Evolutionary conservation across 2,329 filamentous ascomycete species (phyloP).

Genomic region (Cadophora sp.): DNA sequence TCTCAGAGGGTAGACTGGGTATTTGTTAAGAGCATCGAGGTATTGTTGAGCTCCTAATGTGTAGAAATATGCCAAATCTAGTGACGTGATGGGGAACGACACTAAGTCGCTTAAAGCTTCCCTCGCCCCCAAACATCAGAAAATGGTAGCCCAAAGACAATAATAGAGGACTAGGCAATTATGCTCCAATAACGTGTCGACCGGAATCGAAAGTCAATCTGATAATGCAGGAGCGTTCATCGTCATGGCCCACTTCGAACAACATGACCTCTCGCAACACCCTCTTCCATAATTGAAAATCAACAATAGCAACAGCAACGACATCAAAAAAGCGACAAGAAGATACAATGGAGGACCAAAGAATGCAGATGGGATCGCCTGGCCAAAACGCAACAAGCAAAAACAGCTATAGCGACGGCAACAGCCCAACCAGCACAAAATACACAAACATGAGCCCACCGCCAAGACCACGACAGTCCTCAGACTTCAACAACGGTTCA

Average conservation of each 20-base stretch:
- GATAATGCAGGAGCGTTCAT: not conserved
- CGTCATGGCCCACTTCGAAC: not conserved
- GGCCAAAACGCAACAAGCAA: not conserved
- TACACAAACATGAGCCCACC: conserved; percentile 8
- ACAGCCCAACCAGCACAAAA: not conserved
- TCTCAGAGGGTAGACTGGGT: not conserved
- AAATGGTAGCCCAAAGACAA: not conserved
- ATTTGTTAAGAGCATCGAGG: not conserved
- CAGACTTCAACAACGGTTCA: not conserved
- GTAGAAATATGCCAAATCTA: not conserved
- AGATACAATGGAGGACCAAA: not conserved
- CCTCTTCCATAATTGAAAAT: not conserved
- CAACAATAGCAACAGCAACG: not conserved
- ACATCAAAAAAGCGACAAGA: not conserved
- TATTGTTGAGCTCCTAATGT: not conserved
- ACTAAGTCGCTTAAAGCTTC: not conserved
- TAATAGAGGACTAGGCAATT: not conserved
- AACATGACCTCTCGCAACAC: not conserved
- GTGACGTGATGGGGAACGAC: not conserved
- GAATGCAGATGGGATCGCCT: not conserved
- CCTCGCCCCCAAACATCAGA: not conserved
- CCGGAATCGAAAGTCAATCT: not conserved
- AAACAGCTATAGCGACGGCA: not conserved
- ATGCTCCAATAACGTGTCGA: not conserved
- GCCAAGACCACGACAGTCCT: not conserved